These are phyloP conservation scores for Elongisporangium senticosum DNA, from an alignment of 352 stramenopile species.

Conservation along the genomic window DNA sequence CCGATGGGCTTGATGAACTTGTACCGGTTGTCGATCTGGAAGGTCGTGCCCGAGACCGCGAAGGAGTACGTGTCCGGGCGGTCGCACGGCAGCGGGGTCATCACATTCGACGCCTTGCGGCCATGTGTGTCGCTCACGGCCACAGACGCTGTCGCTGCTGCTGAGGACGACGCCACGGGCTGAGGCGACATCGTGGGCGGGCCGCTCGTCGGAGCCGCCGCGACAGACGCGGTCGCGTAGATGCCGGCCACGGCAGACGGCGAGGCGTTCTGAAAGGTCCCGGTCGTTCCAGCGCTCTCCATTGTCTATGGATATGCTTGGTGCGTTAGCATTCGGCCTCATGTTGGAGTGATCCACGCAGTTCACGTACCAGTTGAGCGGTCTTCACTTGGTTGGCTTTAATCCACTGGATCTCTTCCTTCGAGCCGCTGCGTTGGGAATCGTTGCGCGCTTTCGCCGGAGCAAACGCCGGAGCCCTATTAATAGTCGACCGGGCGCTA, in stretches of 20 bases:
- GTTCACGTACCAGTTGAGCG: not conserved
- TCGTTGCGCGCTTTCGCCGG: not conserved
- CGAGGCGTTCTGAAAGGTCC: not conserved
- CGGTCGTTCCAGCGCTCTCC: not conserved
- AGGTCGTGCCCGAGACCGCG: constrained; percentile 82
- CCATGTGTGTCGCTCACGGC: not conserved
- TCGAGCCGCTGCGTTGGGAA: not conserved
- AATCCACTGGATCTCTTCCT: too few species aligned
- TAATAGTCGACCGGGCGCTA: not conserved
- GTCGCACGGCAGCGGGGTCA: constrained; percentile 8
- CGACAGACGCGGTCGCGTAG: not conserved
- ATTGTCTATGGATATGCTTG: not conserved
- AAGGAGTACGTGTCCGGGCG: constrained; percentile 72
- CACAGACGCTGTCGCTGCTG: not conserved
- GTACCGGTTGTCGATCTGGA: constrained; percentile 92
- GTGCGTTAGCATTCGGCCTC: too few species aligned
- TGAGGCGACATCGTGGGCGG: not conserved
- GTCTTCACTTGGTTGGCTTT: too few species aligned
- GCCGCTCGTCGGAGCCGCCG: not conserved
- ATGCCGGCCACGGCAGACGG: not conserved
- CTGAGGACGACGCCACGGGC: not conserved
- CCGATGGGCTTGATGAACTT: constrained; percentile 94
- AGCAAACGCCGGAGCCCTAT: not conserved
- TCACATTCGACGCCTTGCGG: constrained; percentile 1
- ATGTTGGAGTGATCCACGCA: too few species aligned